Conservation (phyloP, 2,329 filamentous ascomycete species). For the Epichloe aotearoae region DNA sequence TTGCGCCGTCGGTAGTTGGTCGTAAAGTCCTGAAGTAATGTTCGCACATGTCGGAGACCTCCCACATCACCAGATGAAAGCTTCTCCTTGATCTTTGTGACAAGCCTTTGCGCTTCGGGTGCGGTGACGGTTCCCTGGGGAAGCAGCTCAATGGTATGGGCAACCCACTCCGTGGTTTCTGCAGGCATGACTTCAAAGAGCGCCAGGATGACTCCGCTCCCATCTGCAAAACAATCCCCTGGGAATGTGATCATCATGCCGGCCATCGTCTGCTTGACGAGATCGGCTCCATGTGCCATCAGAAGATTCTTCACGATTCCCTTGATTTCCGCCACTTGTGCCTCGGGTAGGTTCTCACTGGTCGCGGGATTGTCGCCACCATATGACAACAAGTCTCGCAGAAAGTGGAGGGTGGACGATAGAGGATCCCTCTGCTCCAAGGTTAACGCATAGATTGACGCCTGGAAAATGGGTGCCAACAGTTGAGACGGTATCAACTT, state of each 20-base stretch:
- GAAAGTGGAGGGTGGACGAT: slow-evolving; percentile 81
- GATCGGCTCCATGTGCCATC: slow-evolving; percentile 53
- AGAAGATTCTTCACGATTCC: slow-evolving; percentile 62
- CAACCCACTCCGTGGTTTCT: slow-evolving; percentile 70
- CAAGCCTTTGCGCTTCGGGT: slow-evolving; percentile 66
- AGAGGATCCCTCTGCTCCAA: slow-evolving; percentile 87
- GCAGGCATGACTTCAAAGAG: slow-evolving; percentile 78
- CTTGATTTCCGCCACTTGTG: slow-evolving; percentile 56
- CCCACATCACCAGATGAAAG: slow-evolving; percentile 50
- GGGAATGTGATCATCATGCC: slow-evolving; percentile 99
- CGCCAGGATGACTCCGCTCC: slow-evolving; percentile 79
- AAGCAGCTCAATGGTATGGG: slow-evolving; percentile 69
- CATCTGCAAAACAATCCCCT: slow-evolving; percentile 87
- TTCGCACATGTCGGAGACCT: slow-evolving; percentile 62
- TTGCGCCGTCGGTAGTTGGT: slow-evolving; percentile 88
- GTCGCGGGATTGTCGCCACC: slow-evolving; percentile 61
- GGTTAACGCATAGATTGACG: slow-evolving; percentile 72
- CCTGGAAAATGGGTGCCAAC: slow-evolving; percentile 72
- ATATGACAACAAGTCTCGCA: slow-evolving; percentile 83
- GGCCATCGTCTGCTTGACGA: slow-evolving; percentile 82
- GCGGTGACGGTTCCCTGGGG: slow-evolving; percentile 70
- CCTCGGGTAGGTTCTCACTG: slow-evolving; percentile 40
- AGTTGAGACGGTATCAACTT: slow-evolving; percentile 69
- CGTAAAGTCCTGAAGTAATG: slow-evolving; percentile 88
- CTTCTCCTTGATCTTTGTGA: slow-evolving; percentile 68